A percentile compares a stretch with the other conserved stretches of the same genome.
Evolutionary conservation across 352 stramenopile species (phyloP).

Genomic region (Globisporangium iwayamae): DNA sequence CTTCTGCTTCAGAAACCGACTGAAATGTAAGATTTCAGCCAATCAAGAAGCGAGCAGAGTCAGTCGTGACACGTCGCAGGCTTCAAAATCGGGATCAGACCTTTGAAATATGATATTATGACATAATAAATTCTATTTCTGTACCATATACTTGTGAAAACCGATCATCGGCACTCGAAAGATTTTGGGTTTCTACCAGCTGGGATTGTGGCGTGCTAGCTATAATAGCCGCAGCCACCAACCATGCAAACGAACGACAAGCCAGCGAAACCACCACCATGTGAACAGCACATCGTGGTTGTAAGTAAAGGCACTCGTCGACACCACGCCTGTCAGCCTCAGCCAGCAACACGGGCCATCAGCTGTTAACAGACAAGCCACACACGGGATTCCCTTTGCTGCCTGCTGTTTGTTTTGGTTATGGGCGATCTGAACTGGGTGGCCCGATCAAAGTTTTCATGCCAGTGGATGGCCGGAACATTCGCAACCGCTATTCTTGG

Average conservation of each 20-base stretch:
- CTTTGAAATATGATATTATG: not conserved
- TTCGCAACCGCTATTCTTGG: not conserved
- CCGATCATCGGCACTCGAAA: not conserved
- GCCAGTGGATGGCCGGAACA: not conserved
- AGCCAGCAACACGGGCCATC: not conserved
- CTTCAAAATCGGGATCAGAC: not conserved
- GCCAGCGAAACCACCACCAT: too few species aligned
- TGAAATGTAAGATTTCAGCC: not conserved
- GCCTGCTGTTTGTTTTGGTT: too few species aligned
- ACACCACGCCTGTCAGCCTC: too few species aligned
- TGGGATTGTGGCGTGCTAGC: not conserved
- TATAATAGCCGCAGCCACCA: too few species aligned
- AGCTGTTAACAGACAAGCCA: not conserved
- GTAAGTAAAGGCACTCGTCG: too few species aligned
- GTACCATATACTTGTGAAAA: not conserved
- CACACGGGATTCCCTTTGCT: not conserved
- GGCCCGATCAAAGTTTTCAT: not conserved
- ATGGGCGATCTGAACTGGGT: too few species aligned
- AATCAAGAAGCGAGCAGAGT: not conserved
- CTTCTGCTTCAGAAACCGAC: constrained; percentile 13
- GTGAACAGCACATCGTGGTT: too few species aligned
- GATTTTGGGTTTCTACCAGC: not conserved
- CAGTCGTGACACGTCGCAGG: not conserved
- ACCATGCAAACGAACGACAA: too few species aligned
- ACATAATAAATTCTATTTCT: not conserved